phyloP scores from a whole-genome alignment of 768 basidiomycete genomes.

The Tricholoma sp. region DNA sequence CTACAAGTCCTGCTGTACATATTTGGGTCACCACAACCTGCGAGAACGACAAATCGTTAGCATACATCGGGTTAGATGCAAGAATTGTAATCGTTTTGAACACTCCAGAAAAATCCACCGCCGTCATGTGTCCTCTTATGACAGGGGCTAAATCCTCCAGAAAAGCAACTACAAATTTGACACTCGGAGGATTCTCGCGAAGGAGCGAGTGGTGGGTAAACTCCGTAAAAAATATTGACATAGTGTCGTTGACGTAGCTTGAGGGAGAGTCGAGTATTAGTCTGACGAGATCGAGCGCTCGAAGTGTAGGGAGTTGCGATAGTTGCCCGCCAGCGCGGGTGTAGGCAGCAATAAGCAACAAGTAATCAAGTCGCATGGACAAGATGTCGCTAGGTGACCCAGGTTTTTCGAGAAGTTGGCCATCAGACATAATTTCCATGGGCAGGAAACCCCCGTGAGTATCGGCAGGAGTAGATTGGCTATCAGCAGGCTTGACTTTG shows the following conservation, averaged over 20 bases:
- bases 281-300: slow-evolving; percentile 52
- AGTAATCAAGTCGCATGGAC: slow-evolving; percentile 62
- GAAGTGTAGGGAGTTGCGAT: slow-evolving; percentile 32
- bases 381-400: slow-evolving; percentile 48
- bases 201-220: slow-evolving; percentile 47
- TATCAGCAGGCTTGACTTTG: slow-evolving; percentile 41
- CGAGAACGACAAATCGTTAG: slow-evolving; percentile 48
- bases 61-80: slow-evolving; percentile 37
- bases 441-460: slow-evolving; percentile 20
- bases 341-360: slow-evolving; percentile 48
- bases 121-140: slow-evolving; percentile 41
- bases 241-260: slow-evolving; percentile 27
- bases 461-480: slow-evolving; percentile 12
- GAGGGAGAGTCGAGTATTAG: slow-evolving; percentile 44
- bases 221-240: slow-evolving; percentile 50
- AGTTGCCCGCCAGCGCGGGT: slow-evolving; percentile 47
- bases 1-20: slow-evolving; percentile 40
- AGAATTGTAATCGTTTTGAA: slow-evolving; percentile 48
- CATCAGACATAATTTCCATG: slow-evolving; percentile 25
- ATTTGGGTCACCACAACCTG: slow-evolving; percentile 40
- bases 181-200: slow-evolving; percentile 34
- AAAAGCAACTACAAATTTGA: slow-evolving; percentile 48
- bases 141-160: slow-evolving; percentile 54
- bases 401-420: slow-evolving; percentile 34
- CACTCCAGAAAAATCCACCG: slow-evolving; percentile 54